Evolutionary conservation across 306 rosid genomes (phyloP).

Genomic region (Dalbergia cochinchinensis): DNA sequence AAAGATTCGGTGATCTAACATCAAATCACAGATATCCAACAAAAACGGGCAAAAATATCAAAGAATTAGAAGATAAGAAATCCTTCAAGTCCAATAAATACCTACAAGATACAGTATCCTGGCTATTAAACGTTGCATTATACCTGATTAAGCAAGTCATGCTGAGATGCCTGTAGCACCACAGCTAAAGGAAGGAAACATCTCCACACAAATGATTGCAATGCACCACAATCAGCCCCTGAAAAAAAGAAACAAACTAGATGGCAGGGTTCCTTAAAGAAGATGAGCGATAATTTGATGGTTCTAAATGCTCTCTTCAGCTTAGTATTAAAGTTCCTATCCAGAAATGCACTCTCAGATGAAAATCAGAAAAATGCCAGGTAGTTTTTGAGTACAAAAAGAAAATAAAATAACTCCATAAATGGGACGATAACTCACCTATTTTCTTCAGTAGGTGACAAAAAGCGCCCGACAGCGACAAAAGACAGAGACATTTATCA

Average conservation of each 20-base stretch:
- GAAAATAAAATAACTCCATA: neutral
- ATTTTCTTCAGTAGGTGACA: slow-evolving; percentile 78
- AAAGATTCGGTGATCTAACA: slow-evolving; percentile 70
- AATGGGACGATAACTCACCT: slow-evolving; percentile 54
- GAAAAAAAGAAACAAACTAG: slow-evolving; percentile 43
- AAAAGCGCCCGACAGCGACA: slow-evolving; percentile 65
- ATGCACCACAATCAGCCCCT: slow-evolving; percentile 60
- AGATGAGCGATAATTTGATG: neutral
- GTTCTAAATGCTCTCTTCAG: slow-evolving; percentile 34
- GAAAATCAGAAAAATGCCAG: slow-evolving; percentile 31
- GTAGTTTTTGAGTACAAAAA: slow-evolving; percentile 1
- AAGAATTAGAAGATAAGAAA: slow-evolving; percentile 15
- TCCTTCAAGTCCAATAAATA: slow-evolving; percentile 18
- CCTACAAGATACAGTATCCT: slow-evolving; percentile 29
- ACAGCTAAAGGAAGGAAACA: slow-evolving; percentile 80
- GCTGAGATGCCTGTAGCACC: slow-evolving; percentile 52
- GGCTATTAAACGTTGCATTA: slow-evolving; percentile 20
- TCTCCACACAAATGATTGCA: slow-evolving; percentile 63
- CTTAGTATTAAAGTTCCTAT: slow-evolving; percentile 17
- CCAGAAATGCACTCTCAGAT: slow-evolving; percentile 14
- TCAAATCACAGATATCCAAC: slow-evolving; percentile 42
- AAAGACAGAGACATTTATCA: slow-evolving; percentile 56
- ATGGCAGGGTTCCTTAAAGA: neutral
- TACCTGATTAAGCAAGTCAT: slow-evolving; percentile 79
- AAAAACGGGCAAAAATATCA: slow-evolving; percentile 24